Evolutionary conservation across 2,329 filamentous ascomycete species (phyloP).

Genomic region (Dactylellina parvicollis): DNA sequence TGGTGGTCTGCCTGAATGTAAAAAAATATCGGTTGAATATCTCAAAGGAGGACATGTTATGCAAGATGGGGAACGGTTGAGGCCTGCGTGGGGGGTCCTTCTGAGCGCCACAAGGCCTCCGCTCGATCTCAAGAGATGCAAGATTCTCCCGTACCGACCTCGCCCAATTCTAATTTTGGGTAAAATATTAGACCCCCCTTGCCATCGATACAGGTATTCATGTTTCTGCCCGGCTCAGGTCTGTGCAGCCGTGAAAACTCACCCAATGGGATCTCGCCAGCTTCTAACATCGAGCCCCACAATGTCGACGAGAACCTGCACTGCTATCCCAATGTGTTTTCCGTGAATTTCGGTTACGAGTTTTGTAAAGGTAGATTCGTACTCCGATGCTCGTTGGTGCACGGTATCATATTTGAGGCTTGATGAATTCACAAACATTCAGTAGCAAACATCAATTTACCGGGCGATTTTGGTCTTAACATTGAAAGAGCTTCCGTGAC

Average conservation of each 20-base stretch:
- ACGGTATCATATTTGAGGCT: conserved; percentile 21
- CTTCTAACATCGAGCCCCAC: conserved; percentile 69
- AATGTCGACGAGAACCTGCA: conserved; percentile 66
- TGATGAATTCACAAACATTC: conserved; percentile 21
- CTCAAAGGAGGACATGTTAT: too few relatives aligned
- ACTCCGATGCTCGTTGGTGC: conserved; percentile 62
- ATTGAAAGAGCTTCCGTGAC: conserved; percentile 26
- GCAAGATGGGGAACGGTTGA: too few relatives aligned
- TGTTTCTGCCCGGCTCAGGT: conserved; percentile 63
- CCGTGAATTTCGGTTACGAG: conserved; percentile 61
- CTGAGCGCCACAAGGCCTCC: too few relatives aligned
- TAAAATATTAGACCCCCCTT: conserved; percentile 61
- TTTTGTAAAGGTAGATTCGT: conserved; percentile 63
- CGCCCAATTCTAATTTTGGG: conserved; percentile 73
- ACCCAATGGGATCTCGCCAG: conserved; percentile 69
- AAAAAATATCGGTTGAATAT: too few relatives aligned
- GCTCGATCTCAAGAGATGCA: conserved; percentile 64
- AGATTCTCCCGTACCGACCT: conserved; percentile 65
- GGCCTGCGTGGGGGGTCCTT: too few relatives aligned
- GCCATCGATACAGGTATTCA: conserved; percentile 59
- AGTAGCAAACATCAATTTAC: conserved; percentile 32
- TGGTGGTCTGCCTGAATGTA: too few relatives aligned
- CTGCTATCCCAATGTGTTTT: conserved; percentile 68
- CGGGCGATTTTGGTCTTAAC: conserved; percentile 21
- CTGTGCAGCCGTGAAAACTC: conserved; percentile 70